Evolutionary conservation across 164 flowering plant genomes (phyloP).

Genomic region (Sextonia rubra): DNA sequence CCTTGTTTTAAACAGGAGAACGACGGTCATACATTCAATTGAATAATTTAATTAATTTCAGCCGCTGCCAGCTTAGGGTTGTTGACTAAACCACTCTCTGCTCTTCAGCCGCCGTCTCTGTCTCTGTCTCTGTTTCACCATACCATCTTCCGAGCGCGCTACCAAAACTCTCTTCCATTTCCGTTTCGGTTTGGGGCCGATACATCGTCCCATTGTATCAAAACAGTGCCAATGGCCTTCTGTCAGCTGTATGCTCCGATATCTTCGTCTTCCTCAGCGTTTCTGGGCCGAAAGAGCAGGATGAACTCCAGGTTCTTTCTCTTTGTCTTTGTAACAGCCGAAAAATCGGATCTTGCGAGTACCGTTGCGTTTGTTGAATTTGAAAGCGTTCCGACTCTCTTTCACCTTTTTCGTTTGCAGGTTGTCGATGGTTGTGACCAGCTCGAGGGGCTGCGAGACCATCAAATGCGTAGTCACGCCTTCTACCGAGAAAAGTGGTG

Average conservation of each 20-base stretch:
- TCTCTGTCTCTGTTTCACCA: too few species aligned
- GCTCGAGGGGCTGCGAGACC: slow-evolving; percentile 19
- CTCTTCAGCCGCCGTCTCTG: too few species aligned
- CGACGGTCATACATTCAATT: too few species aligned
- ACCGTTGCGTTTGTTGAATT: too few species aligned
- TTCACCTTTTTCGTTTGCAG: slow-evolving; percentile 18
- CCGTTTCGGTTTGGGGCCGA: too few species aligned
- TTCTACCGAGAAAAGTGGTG: slow-evolving; percentile 48
- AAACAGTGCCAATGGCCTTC: slow-evolving; percentile 18
- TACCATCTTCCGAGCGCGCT: not conserved
- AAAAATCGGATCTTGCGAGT: too few species aligned
- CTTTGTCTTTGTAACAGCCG: not conserved
- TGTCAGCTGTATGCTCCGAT: slow-evolving; percentile 33
- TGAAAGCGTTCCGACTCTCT: not conserved
- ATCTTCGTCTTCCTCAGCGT: slow-evolving; percentile 56
- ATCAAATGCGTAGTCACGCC: slow-evolving; percentile 50
- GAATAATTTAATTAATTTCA: too few species aligned
- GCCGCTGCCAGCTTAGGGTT: too few species aligned
- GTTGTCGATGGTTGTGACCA: slow-evolving; percentile 24
- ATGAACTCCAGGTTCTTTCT: slow-evolving; percentile 28
- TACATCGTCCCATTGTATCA: too few species aligned
- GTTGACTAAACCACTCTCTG: too few species aligned
- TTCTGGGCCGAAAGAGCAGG: slow-evolving; percentile 34
- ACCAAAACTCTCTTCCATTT: not conserved
- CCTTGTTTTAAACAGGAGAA: too few species aligned